Percentiles rank a stretch among this genome's conserved stretches.
Evolutionary conservation across 2,329 filamentous ascomycete genomes (phyloP).

Genomic region (Capronia epimyces): DNA sequence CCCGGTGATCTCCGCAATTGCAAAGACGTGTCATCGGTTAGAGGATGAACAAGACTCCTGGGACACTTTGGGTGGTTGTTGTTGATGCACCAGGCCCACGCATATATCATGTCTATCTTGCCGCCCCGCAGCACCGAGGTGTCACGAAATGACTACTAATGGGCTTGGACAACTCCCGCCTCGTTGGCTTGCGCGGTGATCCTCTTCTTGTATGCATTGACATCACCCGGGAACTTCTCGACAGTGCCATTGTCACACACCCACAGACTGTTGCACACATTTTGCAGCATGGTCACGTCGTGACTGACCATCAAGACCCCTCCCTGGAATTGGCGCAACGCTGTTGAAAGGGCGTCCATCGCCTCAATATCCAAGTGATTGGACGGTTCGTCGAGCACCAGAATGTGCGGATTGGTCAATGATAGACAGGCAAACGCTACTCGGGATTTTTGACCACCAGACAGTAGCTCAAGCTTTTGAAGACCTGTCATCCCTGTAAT

Average conservation of each 20-base stretch:
- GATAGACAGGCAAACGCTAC: conserved; percentile 97
- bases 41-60: too few relatives aligned
- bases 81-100: neutral
- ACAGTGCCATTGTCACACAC: conserved; percentile 92
- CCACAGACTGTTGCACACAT: conserved; percentile 90
- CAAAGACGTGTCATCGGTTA: too few relatives aligned
- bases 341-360: conserved; percentile 88
- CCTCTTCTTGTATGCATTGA: conserved; percentile 96
- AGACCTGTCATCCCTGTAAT: conserved; percentile 91
- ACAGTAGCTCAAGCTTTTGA: conserved; percentile 90
- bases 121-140: neutral
- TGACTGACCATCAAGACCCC: conserved; percentile 98
- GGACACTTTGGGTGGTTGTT: too few relatives aligned
- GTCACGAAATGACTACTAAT: conserved; percentile 4
- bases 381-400: conserved; percentile 95
- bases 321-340: conserved; percentile 79
- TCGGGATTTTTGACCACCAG: conserved; percentile 96
- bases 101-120: neutral
- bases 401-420: conserved; percentile 88
- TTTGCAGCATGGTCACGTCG: conserved; percentile 98
- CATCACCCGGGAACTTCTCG: conserved; percentile 91
- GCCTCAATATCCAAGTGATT: conserved; percentile 99
- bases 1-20: too few relatives aligned
- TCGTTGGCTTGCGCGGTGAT: conserved; percentile 85
- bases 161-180: conserved; percentile 68